phyloP scores from a whole-genome alignment of 306 rosid species.

The Senna tora region DNA sequence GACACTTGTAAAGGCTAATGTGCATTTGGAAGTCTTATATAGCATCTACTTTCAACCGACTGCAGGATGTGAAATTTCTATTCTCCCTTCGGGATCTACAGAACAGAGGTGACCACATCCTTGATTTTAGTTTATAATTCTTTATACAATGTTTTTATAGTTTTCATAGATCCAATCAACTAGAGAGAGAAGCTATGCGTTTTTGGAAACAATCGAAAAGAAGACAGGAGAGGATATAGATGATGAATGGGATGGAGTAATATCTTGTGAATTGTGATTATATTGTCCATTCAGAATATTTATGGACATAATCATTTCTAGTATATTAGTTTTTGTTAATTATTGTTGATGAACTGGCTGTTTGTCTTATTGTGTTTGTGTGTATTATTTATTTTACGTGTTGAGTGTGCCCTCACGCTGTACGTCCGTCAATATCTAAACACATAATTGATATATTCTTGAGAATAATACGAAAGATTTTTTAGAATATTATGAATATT shows the following conservation, averaged over 20 bases:
- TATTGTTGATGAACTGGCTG: not conserved
- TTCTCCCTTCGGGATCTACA: not conserved
- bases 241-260: not conserved
- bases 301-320: not conserved
- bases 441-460: too few relatives aligned
- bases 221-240: not conserved
- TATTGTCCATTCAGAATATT: not conserved
- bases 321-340: too few relatives aligned
- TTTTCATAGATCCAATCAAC: slow-evolving; percentile 7
- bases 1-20: slow-evolving; percentile 28
- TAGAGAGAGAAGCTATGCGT: slow-evolving; percentile 10
- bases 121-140: slow-evolving; percentile 19
- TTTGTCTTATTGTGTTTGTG: not conserved
- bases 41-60: not conserved
- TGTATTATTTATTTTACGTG: not conserved
- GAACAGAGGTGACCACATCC: not conserved
- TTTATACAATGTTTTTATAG: not conserved
- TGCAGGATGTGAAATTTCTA: slow-evolving; percentile 13
- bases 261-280: not conserved
- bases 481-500: too few relatives aligned
- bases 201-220: not conserved
- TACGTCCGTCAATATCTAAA: not conserved
- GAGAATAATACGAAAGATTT: too few relatives aligned
- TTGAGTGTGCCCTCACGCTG: not conserved
- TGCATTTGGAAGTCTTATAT: slow-evolving; percentile 8